Evolutionary conservation across 345 rosid genomes (phyloP), one percentile per base, ranked within the genome.

Genomic region (Ceriops decandra): DNA sequence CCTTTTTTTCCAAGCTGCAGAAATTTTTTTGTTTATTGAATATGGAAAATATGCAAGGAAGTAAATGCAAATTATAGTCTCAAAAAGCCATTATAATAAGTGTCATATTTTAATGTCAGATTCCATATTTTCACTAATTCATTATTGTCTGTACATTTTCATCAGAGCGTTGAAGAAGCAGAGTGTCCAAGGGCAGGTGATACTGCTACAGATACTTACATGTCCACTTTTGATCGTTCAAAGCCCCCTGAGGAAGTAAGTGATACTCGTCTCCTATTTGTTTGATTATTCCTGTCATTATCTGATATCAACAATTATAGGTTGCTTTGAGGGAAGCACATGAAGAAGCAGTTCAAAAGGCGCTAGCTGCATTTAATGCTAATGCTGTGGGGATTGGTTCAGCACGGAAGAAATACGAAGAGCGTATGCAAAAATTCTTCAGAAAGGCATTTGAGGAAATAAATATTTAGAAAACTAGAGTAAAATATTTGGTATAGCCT

Each of bases 91-190:
- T 28, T n/a, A 27, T 27, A 3, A 21, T 33, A 69, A 52, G 52
- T 70, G 28, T 22, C 21, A 27, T 9, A 22, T 22, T 42, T 10
- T 36, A 42, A 7, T 20, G 13, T 42, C 3, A 5, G 10, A 54
- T 54, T 15, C 46, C 20, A 28, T 20, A 22, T 6, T 6, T 17
- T 64, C 56, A 27, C 9, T 61, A 10, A 62, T 58, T 36, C 19
- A n/a, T 7, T 32, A 21, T 62, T 10, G 20, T 20, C 49, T 59
- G 19, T 13, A 30, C 32, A n/a, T 63, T 0, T 67, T 35, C 66
- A 84, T 62, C 77, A 95, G 99, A 92, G 96, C 81, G 99, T 95
- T 28, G 99, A 95, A 85, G 99, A 95, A 86, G 85, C 91, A 6
- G 99, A 95, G 74, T 95, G 99, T 73, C 90, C 91, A 59, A 85